phyloP scores from a whole-genome alignment of 768 basidiomycete genomes.

The Cantharellus anzutake region DNA sequence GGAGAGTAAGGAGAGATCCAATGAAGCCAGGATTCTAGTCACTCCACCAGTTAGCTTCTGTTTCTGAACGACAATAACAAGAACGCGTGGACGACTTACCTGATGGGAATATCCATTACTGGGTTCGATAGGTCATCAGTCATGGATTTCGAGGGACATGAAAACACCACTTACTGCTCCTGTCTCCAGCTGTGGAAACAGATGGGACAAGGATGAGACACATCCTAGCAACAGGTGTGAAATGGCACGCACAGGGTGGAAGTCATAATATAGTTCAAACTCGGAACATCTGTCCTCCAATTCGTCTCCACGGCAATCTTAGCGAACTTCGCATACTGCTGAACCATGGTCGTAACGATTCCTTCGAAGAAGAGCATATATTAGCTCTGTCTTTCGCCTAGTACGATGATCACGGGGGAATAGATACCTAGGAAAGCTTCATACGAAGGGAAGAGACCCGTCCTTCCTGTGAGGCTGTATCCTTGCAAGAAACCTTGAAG shows the following conservation, averaged over 20 bases:
- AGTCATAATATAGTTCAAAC: conserved; percentile 75
- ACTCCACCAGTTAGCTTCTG: conserved; percentile 50
- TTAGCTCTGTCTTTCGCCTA: background rate
- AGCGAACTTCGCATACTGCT: conserved; percentile 72
- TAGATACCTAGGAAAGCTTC: conserved; percentile 62
- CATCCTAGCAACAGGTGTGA: conserved; percentile 13
- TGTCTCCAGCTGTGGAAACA: background rate
- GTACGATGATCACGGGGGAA: too few species aligned
- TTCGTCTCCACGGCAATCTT: conserved; percentile 56
- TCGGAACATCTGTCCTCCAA: conserved; percentile 55
- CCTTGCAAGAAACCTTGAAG: conserved; percentile 86
- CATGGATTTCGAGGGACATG: background rate
- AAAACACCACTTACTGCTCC: background rate
- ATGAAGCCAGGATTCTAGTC: conserved; percentile 81
- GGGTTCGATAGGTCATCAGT: background rate
- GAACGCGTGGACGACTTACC: background rate
- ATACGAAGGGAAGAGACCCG: conserved; percentile 72
- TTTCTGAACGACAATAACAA: background rate
- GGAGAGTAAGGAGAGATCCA: conserved; percentile 65
- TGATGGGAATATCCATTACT: conserved; percentile 9
- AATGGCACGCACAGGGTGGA: conserved; percentile 74
- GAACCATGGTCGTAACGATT: conserved; percentile 68
- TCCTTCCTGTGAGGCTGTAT: conserved; percentile 76
- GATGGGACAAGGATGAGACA: background rate
- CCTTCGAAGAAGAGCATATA: background rate